Conservation (phyloP, 2,329 filamentous ascomycete genomes). For the Sporothrix dimorphospora region DNA sequence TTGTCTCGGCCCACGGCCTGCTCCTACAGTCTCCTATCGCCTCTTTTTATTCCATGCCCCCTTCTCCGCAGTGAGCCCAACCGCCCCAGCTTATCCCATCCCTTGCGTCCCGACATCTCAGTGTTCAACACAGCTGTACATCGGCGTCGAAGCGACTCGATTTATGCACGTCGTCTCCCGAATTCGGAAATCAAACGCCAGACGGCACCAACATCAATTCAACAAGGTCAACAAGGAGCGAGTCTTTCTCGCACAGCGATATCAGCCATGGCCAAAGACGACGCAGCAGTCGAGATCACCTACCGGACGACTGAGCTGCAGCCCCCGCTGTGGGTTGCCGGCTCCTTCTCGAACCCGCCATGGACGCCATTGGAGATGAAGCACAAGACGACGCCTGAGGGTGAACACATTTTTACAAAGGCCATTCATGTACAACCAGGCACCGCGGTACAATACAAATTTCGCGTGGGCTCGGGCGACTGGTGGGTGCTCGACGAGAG, state of each 20-base stretch:
- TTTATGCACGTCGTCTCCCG: not conserved
- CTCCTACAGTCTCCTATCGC: not conserved
- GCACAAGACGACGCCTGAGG: slow-evolving; percentile 51
- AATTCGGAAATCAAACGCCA: not conserved
- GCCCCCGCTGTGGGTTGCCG: slow-evolving; percentile 72
- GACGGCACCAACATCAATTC: not conserved
- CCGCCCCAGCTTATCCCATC: not conserved
- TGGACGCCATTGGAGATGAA: slow-evolving; percentile 72
- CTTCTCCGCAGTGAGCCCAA: slow-evolving; percentile 14
- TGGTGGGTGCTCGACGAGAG: slow-evolving; percentile 72
- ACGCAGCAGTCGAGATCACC: slow-evolving; percentile 58
- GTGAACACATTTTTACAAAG: slow-evolving; percentile 62
- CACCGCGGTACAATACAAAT: slow-evolving; percentile 73
- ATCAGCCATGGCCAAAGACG: slow-evolving; percentile 42
- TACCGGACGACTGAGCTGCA: slow-evolving; percentile 62
- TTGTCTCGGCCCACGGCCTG: not conserved
- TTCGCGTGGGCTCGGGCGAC: slow-evolving; percentile 66
- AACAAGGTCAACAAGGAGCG: not conserved
- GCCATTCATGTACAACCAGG: slow-evolving; percentile 58
- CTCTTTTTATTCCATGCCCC: not conserved
- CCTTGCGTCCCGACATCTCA: slow-evolving; percentile 19
- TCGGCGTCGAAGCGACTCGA: not conserved
- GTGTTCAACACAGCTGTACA: not conserved
- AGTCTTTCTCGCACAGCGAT: not conserved
- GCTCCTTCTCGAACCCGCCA: slow-evolving; percentile 66